Evolutionary conservation across 805 yeast species (phyloP).

Genomic region (Blastobotrys terrestris): DNA sequence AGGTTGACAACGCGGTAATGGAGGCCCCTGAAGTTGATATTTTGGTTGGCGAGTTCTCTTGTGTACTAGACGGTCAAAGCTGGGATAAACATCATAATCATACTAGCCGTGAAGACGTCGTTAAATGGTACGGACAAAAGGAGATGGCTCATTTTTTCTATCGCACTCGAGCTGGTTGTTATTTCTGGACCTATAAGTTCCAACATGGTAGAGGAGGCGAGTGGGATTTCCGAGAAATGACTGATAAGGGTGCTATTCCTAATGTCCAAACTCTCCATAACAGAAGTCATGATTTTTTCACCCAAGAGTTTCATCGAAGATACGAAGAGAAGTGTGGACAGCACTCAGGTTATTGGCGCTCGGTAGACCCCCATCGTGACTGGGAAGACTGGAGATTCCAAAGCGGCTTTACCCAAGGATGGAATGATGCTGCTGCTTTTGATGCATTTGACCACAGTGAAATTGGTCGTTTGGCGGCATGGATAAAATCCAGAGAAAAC

Average conservation of each 20-base stretch:
- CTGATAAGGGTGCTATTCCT: slow-evolving; percentile 53
- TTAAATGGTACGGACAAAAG: slow-evolving; percentile 53
- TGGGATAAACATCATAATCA: slow-evolving; percentile 50
- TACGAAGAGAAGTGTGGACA: slow-evolving; percentile 38
- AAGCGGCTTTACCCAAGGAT: slow-evolving; percentile 72
- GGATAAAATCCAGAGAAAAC: slow-evolving; percentile 54
- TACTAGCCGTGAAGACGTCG: slow-evolving; percentile 49
- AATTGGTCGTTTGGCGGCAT: slow-evolving; percentile 67
- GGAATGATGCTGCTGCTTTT: slow-evolving; percentile 68
- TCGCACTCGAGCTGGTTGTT: slow-evolving; percentile 64
- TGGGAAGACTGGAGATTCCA: slow-evolving; percentile 78
- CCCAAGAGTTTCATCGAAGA: neutral
- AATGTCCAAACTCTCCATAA: slow-evolving; percentile 20
- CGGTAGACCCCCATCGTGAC: slow-evolving; percentile 46
- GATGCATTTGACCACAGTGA: slow-evolving; percentile 61
- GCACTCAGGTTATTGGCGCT: slow-evolving; percentile 68
- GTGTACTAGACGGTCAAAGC: slow-evolving; percentile 70
- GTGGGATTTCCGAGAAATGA: slow-evolving; percentile 87
- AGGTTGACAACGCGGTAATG: slow-evolving; percentile 36
- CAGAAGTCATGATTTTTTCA: neutral
- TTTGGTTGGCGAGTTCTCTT: slow-evolving; percentile 84
- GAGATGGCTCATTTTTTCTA: slow-evolving; percentile 44
- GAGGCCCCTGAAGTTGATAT: slow-evolving; percentile 51
- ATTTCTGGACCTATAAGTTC: slow-evolving; percentile 89
- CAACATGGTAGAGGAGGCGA: slow-evolving; percentile 90